phyloP scores from a whole-genome alignment of 2,329 filamentous ascomycete genomes.

The Ophiosphaerella korrae region DNA sequence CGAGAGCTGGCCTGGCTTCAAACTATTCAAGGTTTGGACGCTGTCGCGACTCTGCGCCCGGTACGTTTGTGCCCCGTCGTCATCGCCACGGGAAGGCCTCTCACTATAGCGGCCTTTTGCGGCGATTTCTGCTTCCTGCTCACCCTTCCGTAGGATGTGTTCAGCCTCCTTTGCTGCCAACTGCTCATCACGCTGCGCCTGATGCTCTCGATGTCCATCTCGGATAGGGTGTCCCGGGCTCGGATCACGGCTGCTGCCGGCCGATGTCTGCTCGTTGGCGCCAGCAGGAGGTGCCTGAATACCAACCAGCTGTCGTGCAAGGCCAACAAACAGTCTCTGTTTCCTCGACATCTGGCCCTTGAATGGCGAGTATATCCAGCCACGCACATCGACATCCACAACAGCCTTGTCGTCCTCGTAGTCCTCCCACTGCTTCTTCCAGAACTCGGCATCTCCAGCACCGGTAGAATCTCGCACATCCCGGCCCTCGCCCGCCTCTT shows the following conservation, averaged over 20 bases:
- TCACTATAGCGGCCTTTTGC: slow-evolving; percentile 77
- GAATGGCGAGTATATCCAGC: slow-evolving; percentile 92
- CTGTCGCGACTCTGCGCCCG: slow-evolving; percentile 41
- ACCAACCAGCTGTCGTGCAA: slow-evolving; percentile 86
- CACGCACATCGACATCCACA: slow-evolving; percentile 91
- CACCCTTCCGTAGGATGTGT: slow-evolving; percentile 73
- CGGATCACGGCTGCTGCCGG: slow-evolving; percentile 51
- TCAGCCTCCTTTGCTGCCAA: slow-evolving; percentile 76
- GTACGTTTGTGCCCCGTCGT: slow-evolving; percentile 49
- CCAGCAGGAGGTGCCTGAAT: slow-evolving; percentile 69
- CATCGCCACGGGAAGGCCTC: slow-evolving; percentile 54
- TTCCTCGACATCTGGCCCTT: slow-evolving; percentile 82
- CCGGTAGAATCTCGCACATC: slow-evolving; percentile 51
- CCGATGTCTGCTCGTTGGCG: slow-evolving; percentile 44
- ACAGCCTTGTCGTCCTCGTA: slow-evolving; percentile 82
- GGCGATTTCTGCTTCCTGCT: slow-evolving; percentile 72
- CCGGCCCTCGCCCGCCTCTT: slow-evolving; percentile 47
- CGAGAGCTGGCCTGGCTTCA: slow-evolving; percentile 25
- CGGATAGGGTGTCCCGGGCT: slow-evolving; percentile 45
- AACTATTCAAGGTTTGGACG: slow-evolving; percentile 25
- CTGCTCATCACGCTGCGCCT: slow-evolving; percentile 63
- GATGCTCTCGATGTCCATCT: slow-evolving; percentile 49
- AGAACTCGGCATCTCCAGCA: slow-evolving; percentile 72
- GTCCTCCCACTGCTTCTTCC: slow-evolving; percentile 77
- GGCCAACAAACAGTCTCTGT: slow-evolving; percentile 82